phyloP scores from a whole-genome alignment of 495 filamentous ascomycete genomes.

The Penicillium salamii region DNA sequence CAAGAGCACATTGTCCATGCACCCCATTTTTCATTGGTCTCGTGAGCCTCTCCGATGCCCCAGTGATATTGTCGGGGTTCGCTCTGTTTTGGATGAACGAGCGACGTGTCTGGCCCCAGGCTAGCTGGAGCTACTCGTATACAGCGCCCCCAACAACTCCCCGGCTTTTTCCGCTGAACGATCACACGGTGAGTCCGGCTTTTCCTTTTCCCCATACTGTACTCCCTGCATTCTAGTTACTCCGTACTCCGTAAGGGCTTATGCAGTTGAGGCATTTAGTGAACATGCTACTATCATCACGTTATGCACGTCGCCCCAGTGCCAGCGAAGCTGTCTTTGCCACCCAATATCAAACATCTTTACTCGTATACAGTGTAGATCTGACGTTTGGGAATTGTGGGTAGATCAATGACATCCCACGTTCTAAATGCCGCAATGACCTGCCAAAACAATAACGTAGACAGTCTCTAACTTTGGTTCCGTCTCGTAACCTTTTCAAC shows the following conservation, averaged over 20 bases:
- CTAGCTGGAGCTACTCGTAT: neutral
- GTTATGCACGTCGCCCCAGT: neutral
- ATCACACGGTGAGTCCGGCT: neutral
- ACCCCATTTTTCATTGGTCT: neutral
- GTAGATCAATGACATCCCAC: neutral
- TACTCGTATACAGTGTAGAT: neutral
- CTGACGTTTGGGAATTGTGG: neutral
- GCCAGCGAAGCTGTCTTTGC: neutral
- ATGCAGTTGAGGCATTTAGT: neutral
- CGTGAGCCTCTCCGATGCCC: neutral
- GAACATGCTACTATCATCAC: neutral
- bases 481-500: slow-evolving; percentile 4
- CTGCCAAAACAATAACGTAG: neutral
- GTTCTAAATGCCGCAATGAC: neutral
- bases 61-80: neutral
- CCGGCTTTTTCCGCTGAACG: neutral
- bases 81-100: neutral
- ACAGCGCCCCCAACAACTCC: neutral
- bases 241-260: no score
- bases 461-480: neutral
- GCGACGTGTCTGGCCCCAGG: neutral
- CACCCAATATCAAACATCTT: neutral
- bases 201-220: neutral
- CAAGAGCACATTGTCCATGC: neutral
- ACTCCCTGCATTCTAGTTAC: no score